Conservation (phyloP, 2,329 filamentous ascomycete species). For the Decorospora gaudefroyi region DNA sequence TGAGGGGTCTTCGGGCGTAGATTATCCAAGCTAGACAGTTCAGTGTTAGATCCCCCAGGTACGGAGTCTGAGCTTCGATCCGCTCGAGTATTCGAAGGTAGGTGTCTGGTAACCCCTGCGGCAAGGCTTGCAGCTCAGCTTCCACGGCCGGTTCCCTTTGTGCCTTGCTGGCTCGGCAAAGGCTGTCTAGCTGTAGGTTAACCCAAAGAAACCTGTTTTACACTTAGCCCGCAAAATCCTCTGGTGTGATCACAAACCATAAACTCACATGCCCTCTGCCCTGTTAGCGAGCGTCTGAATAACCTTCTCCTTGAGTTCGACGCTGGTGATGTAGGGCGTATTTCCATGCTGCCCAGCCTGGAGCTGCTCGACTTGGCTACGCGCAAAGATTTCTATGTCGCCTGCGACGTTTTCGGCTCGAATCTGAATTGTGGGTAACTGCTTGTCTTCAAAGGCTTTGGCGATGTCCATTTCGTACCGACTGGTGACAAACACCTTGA, state of each 20-base stretch:
- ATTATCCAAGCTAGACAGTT: constrained; percentile 25
- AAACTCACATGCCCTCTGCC: constrained; percentile 31
- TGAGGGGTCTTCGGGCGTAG: constrained; percentile 21
- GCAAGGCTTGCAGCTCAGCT: constrained; percentile 18
- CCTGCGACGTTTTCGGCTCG: constrained; percentile 18
- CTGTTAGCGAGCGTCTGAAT: constrained; percentile 17
- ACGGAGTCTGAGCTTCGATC: constrained; percentile 19
- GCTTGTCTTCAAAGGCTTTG: constrained; percentile 19
- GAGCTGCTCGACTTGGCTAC: constrained; percentile 19
- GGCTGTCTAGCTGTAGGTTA: constrained; percentile 25
- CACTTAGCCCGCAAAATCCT: constrained; percentile 5
- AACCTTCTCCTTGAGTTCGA: constrained; percentile 19
- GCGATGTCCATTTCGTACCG: constrained; percentile 25
- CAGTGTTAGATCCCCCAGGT: constrained; percentile 23
- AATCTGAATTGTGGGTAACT: constrained; percentile 26
- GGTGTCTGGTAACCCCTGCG: constrained; percentile 19
- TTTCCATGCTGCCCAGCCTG: constrained; percentile 20
- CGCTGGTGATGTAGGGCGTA: constrained; percentile 20
- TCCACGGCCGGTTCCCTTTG: constrained; percentile 16
- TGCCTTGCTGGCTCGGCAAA: constrained; percentile 21
- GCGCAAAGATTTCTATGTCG: constrained; percentile 22
- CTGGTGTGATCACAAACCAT: background rate
- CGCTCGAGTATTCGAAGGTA: constrained; percentile 25
- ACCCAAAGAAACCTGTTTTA: constrained; percentile 28
- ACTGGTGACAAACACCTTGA: constrained; percentile 30